Conservation (phyloP, 2,329 filamentous ascomycete species). For the Alternaria arborescens region DNA sequence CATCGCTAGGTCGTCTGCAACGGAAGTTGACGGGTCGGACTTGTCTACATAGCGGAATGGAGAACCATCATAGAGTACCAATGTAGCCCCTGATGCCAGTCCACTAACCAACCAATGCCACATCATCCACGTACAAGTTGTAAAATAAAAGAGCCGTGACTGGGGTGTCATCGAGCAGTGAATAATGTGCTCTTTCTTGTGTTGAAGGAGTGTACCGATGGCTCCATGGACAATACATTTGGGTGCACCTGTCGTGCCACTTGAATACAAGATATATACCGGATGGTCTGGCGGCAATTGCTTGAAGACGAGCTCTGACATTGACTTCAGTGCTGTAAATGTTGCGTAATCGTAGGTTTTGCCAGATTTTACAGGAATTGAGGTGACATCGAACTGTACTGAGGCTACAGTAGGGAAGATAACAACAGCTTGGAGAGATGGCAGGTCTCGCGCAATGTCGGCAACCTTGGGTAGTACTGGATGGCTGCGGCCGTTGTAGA, state of each 20-base stretch:
- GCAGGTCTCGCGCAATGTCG: slow-evolving; percentile 76
- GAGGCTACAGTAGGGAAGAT: slow-evolving; percentile 72
- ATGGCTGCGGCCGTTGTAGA: slow-evolving; percentile 93
- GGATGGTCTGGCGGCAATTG: slow-evolving; percentile 86
- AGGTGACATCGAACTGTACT: slow-evolving; percentile 51
- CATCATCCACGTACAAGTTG: slow-evolving; percentile 99
- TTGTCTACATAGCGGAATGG: slow-evolving; percentile 70
- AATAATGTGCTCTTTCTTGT: slow-evolving; percentile 94
- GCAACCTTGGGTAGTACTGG: slow-evolving; percentile 78
- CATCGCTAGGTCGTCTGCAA: slow-evolving; percentile 79
- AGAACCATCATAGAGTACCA: slow-evolving; percentile 91
- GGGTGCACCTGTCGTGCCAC: slow-evolving; percentile 84
- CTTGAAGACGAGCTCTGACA: slow-evolving; percentile 64
- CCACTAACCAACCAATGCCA: slow-evolving; percentile 96
- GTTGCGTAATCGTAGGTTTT: slow-evolving; percentile 49
- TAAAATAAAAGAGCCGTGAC: slow-evolving; percentile 89
- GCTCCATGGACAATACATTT: slow-evolving; percentile 96
- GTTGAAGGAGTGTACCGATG: slow-evolving; percentile 88
- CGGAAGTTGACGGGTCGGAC: slow-evolving; percentile 57
- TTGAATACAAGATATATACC: slow-evolving; percentile 92
- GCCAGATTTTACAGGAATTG: slow-evolving; percentile 50
- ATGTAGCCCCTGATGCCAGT: slow-evolving; percentile 80
- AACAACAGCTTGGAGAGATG: slow-evolving; percentile 73
- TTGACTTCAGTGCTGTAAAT: slow-evolving; percentile 53
- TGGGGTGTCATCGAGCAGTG: slow-evolving; percentile 80